Percentiles rank a stretch among this genome's conserved stretches.
phyloP scores from a whole-genome alignment of 2,329 filamentous ascomycete species.

The Colletotrichum sp. region DNA sequence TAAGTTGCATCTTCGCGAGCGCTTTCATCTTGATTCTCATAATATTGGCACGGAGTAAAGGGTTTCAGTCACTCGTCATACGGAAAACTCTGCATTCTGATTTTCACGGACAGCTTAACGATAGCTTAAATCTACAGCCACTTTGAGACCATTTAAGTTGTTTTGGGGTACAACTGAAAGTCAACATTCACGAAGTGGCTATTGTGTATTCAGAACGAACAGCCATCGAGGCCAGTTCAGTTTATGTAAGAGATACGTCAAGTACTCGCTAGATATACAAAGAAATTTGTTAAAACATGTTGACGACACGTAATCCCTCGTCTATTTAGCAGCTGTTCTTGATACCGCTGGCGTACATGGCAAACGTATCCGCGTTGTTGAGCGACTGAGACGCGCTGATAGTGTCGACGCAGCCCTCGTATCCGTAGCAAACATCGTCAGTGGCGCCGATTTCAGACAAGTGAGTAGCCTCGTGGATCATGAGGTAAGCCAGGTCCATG shows the following conservation, averaged over 20 bases:
- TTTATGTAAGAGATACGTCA: neutral
- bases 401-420: conserved; percentile 25
- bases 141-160: neutral
- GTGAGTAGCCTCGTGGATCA: conserved; percentile 71
- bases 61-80: no score
- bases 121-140: no score
- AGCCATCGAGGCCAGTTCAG: neutral
- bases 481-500: conserved; percentile 60
- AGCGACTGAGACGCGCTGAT: conserved; percentile 14
- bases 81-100: neutral
- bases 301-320: neutral
- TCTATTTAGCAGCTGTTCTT: neutral
- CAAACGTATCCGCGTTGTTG: conserved; percentile 21
- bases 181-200: neutral
- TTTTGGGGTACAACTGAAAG: neutral
- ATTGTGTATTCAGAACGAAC: neutral
- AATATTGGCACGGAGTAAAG: no score
- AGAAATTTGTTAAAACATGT: neutral
- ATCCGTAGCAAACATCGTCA: conserved; percentile 21
- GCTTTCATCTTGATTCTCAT: no score
- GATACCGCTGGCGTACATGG: conserved; percentile 19
- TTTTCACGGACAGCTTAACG: neutral
- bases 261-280: neutral
- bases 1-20: no score
- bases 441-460: conserved; percentile 62